Evolutionary conservation across 2,329 filamentous ascomycete species (phyloP).

Genomic region (Beauveria scarabaeidicola): DNA sequence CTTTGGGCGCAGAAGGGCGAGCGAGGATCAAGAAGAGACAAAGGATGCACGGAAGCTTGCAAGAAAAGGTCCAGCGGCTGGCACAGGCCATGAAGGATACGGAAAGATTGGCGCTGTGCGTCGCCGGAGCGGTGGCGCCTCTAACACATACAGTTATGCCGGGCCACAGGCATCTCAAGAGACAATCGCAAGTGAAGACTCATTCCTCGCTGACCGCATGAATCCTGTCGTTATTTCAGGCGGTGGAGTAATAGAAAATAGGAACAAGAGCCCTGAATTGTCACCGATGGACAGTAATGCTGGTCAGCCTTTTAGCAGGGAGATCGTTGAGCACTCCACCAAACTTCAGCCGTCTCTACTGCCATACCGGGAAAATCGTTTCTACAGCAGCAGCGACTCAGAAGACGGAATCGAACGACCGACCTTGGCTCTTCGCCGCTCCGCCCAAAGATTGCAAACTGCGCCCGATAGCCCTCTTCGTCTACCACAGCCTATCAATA

Average conservation of each 20-base stretch:
- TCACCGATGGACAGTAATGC: conserved; percentile 42
- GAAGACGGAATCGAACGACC: conserved; percentile 39
- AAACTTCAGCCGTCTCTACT: conserved; percentile 47
- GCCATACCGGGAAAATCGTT: conserved; percentile 30
- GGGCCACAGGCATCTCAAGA: conserved; percentile 43
- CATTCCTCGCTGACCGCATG: conserved; percentile 53
- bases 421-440: conserved; percentile 47
- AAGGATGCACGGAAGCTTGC: conserved; percentile 29
- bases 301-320: conserved; percentile 32
- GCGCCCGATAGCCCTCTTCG: conserved; percentile 36
- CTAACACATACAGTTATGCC: conserved; percentile 34
- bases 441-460: conserved; percentile 41
- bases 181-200: conserved; percentile 41
- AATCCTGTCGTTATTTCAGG: conserved; percentile 59
- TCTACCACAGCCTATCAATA: conserved; percentile 46
- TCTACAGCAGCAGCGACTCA: conserved; percentile 50
- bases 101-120: conserved; percentile 54
- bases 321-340: conserved; percentile 29
- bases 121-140: conserved; percentile 55
- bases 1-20: conserved; percentile 64
- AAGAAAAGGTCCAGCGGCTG: conserved; percentile 75
- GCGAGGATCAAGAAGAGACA: conserved; percentile 34
- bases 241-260: conserved; percentile 53
- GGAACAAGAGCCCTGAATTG: conserved; percentile 44
- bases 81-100: conserved; percentile 90